Conservation (phyloP, 2,329 filamentous ascomycete genomes). For the Talaromyces albobiverticillius region DNA sequence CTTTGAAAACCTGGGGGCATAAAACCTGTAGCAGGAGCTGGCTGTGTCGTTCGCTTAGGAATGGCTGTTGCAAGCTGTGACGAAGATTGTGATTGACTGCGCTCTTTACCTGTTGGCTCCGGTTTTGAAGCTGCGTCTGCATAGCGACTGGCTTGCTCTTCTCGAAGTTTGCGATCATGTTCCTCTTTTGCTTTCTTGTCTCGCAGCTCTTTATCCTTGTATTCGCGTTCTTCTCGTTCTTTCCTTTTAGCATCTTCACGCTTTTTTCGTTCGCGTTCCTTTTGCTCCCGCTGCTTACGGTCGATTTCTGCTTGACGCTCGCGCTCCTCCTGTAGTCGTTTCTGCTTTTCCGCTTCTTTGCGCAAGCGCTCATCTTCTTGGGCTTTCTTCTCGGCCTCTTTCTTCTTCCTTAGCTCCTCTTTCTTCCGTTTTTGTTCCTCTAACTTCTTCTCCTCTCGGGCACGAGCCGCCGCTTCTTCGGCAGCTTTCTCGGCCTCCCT, state of each 20-base stretch:
- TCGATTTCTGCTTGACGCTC: constrained; percentile 83
- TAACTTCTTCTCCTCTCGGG: constrained; percentile 71
- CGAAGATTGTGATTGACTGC: constrained; percentile 34
- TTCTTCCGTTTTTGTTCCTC: constrained; percentile 79
- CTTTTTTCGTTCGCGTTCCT: constrained; percentile 77
- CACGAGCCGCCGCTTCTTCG: constrained; percentile 74
- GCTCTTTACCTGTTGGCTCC: constrained; percentile 50
- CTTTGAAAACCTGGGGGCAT: constrained; percentile 53
- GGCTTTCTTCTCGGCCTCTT: constrained; percentile 83
- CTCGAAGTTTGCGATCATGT: constrained; percentile 54
- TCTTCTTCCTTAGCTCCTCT: constrained; percentile 89
- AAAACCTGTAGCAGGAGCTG: constrained; percentile 45
- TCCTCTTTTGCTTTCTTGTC: constrained; percentile 65
- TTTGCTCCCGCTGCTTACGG: constrained; percentile 75
- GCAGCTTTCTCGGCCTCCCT: constrained; percentile 86
- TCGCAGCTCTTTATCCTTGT: constrained; percentile 70
- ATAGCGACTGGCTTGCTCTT: constrained; percentile 54
- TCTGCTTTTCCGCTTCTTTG: constrained; percentile 81
- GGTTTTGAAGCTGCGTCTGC: constrained; percentile 43
- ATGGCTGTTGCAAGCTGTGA: constrained; percentile 17
- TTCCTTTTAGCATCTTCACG: constrained; percentile 71
- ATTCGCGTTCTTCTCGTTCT: constrained; percentile 60
- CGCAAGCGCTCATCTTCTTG: constrained; percentile 82
- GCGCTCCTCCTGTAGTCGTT: constrained; percentile 76
- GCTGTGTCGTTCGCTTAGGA: constrained; percentile 58